Conservation (phyloP, 2,329 filamentous ascomycete species). For the Chaetomium globosum region DNA sequence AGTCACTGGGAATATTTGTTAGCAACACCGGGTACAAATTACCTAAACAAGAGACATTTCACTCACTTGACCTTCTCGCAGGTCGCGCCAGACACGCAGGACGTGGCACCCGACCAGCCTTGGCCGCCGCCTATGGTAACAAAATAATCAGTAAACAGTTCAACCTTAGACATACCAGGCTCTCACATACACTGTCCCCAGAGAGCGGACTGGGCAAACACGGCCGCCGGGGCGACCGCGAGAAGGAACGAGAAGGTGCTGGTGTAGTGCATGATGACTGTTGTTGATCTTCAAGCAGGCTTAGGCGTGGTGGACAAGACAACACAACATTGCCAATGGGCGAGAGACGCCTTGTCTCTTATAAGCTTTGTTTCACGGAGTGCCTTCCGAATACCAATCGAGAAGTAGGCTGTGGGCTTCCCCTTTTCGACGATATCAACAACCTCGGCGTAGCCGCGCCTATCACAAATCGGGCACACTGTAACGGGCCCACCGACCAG, state of each 20-base stretch:
- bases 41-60: background rate
- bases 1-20: slow-evolving; percentile 25
- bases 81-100: slow-evolving; percentile 26
- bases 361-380: slow-evolving; percentile 24
- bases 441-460: slow-evolving; percentile 17
- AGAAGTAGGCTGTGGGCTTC: background rate
- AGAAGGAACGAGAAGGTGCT: slow-evolving; percentile 18
- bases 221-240: slow-evolving; percentile 22
- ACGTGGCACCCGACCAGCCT: slow-evolving; percentile 23
- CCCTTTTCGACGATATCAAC: slow-evolving; percentile 7
- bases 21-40: slow-evolving; percentile 1
- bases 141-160: background rate
- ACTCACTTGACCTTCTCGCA: slow-evolving; percentile 24
- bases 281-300: slow-evolving; percentile 22
- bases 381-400: slow-evolving; percentile 9
- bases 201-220: slow-evolving; percentile 27
- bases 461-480: slow-evolving; percentile 7
- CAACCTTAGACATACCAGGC: background rate
- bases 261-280: slow-evolving; percentile 23
- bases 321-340: background rate
- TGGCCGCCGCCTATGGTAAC: slow-evolving; percentile 24
- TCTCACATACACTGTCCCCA: slow-evolving; percentile 28
- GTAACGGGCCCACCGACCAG: background rate
- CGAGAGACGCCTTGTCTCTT: slow-evolving; percentile 16
- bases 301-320: slow-evolving; percentile 10